Evolutionary conservation across 2,329 filamentous ascomycete species (phyloP), one percentile per base, ranked within the genome.

Genomic region (Ophiostoma pallidulum): DNA sequence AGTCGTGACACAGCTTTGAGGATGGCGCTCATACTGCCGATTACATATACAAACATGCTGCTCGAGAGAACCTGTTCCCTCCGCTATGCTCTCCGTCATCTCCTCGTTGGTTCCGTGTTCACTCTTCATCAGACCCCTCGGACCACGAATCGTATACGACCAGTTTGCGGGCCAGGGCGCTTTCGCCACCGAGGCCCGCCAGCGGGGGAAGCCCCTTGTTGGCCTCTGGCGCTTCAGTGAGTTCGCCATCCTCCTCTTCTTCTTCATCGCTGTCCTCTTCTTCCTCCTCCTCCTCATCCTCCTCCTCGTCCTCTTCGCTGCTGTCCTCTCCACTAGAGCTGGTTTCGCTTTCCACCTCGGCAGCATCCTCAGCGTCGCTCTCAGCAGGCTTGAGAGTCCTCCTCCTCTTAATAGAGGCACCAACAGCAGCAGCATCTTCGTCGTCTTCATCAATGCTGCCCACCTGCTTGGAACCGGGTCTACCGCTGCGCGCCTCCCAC

Each of bases 81-180:
- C 20, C 35, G 20, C 19, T 8, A 8, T 22, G 8, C 12, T 28
- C 24, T 28, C 24, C 6, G 10, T n/a, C n/a, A n/a, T n/a, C n/a
- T n/a, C n/a, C n/a, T n/a, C n/a, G n/a, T n/a, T n/a, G 24, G 6
- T 28, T 28, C 24, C 20, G 19, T 12, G 10, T 9, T 10, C 26
- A 47, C 46, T 50, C 52, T 4, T 49, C 43, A 14, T 38, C 51
- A 1, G 52, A 54, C 3, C 47, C 54, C 38, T 56, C 55, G 1
- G 55, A 56, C 53, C 53, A 56, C 9, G 55, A 56, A 19, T 55
- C 55, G 45, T 56, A 56, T 19, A 54, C 55, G 26, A 56, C 55
- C 29, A 56, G 45, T 10, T 51, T 52, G 8, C 24, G 14, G n/a
- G 16, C 29, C 3, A 35, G 36, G 18, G 28, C 18, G 2, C n/a